Evolutionary conservation across 163 green algal species (phyloP).

Genomic region (Volvox carteri): DNA sequence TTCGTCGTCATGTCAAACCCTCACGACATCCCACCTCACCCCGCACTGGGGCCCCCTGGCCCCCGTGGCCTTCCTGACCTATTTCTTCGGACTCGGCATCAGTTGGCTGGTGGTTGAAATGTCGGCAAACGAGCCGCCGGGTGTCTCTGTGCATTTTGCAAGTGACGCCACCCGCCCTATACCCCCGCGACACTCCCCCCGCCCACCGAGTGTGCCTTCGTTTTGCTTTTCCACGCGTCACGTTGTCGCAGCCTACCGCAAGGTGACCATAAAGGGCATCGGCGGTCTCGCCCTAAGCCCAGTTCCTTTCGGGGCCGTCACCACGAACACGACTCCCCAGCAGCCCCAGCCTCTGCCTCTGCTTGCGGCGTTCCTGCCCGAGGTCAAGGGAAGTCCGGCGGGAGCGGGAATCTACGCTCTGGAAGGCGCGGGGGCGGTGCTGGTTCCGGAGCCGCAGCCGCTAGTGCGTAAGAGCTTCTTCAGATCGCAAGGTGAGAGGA

Average conservation of each 20-base stretch:
- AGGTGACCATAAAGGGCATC: conserved; percentile 83
- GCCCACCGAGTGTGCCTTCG: not conserved
- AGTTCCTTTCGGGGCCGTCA: not conserved
- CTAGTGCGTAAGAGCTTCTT: conserved; percentile 89
- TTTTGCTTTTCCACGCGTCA: not conserved
- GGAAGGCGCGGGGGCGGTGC: too few species aligned
- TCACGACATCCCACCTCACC: too few species aligned
- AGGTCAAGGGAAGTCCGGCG: conserved; percentile 86
- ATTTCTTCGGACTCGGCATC: too few species aligned
- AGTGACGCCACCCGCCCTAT: too few species aligned
- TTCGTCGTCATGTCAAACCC: too few species aligned
- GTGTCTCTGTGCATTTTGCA: too few species aligned
- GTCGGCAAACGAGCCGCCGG: too few species aligned
- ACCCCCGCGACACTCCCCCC: too few species aligned
- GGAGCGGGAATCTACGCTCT: conserved; percentile 67
- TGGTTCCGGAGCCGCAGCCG: conserved; percentile 61
- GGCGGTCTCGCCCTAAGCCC: conserved; percentile 74
- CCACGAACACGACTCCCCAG: too few species aligned
- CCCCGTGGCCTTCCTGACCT: too few species aligned
- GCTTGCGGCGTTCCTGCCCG: conserved; percentile 83
- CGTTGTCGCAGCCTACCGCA: conserved; percentile 66
- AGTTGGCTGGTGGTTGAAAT: too few species aligned
- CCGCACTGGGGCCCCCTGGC: too few species aligned
- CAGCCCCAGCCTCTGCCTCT: not conserved
- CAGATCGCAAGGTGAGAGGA: conserved; percentile 69